phyloP scores from a whole-genome alignment of 768 basidiomycete genomes.

The Lentinula lateritia region DNA sequence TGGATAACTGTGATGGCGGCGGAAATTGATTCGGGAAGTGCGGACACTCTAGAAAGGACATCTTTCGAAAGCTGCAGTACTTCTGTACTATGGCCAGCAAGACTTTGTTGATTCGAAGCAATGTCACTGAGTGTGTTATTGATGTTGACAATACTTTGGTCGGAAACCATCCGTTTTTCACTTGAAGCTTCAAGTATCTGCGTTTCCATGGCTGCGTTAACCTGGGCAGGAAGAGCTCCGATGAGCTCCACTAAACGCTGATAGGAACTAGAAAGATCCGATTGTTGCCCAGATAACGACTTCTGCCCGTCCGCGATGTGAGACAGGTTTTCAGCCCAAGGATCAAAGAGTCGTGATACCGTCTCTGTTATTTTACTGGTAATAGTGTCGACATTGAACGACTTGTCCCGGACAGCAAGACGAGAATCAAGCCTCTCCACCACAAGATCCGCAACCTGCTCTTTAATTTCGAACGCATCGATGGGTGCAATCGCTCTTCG shows the following conservation, averaged over 20 bases:
- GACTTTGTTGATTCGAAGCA: slow-evolving; percentile 41
- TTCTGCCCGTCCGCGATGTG: slow-evolving; percentile 37
- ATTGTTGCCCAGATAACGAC: slow-evolving; percentile 30
- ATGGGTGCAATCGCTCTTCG: slow-evolving; percentile 68
- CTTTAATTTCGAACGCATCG: slow-evolving; percentile 83
- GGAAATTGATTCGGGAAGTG: slow-evolving; percentile 56
- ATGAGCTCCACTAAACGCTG: slow-evolving; percentile 34
- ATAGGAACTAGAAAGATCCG: slow-evolving; percentile 33
- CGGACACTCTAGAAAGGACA: slow-evolving; percentile 45
- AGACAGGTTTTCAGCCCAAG: slow-evolving; percentile 36
- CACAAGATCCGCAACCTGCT: slow-evolving; percentile 84
- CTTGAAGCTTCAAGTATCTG: slow-evolving; percentile 29
- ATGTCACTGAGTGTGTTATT: slow-evolving; percentile 46
- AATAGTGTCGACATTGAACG: slow-evolving; percentile 57
- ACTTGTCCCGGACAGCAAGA: slow-evolving; percentile 70
- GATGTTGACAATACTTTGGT: slow-evolving; percentile 35
- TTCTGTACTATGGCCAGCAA: slow-evolving; percentile 43
- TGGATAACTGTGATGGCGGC: slow-evolving; percentile 51
- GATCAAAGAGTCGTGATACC: slow-evolving; percentile 38
- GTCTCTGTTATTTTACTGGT: slow-evolving; percentile 50
- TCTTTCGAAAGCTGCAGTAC: slow-evolving; percentile 46
- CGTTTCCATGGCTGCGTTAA: slow-evolving; percentile 38
- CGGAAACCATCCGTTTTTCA: slow-evolving; percentile 17
- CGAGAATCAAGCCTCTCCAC: slow-evolving; percentile 82
- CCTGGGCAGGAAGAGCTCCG: slow-evolving; percentile 39